Percentiles rank a stretch among this genome's conserved stretches.
Conservation (phyloP, 2,329 filamentous ascomycete genomes). For the Elsinoe perseae region DNA sequence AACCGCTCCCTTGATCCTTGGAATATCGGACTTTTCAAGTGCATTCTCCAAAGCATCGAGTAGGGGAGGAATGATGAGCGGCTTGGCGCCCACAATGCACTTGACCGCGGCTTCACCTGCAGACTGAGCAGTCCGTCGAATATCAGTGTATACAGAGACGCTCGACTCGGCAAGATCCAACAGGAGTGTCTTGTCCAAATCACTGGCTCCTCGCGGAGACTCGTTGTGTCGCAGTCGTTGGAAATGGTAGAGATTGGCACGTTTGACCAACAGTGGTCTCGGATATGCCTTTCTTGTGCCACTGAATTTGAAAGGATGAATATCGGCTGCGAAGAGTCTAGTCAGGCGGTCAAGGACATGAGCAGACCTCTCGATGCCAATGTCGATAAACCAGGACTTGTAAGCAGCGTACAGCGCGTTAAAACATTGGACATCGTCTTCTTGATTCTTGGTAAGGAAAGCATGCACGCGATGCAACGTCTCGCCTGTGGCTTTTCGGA, state of each 20-base stretch:
- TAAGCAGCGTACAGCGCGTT: conserved; percentile 88
- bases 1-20: conserved; percentile 88
- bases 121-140: conserved; percentile 85
- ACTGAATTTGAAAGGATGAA: conserved; percentile 88
- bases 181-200: conserved; percentile 78
- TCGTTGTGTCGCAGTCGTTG: conserved; percentile 93
- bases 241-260: conserved; percentile 89
- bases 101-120: conserved; percentile 91
- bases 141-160: conserved; percentile 87
- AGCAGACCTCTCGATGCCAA: conserved; percentile 90
- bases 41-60: conserved; percentile 70
- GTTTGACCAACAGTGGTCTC: conserved; percentile 79
- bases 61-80: conserved; percentile 82
- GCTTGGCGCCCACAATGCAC: conserved; percentile 76
- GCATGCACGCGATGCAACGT: conserved; percentile 75
- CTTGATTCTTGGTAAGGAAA: conserved; percentile 75
- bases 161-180: conserved; percentile 84
- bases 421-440: conserved; percentile 94
- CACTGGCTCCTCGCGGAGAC: conserved; percentile 75
- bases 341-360: conserved; percentile 85
- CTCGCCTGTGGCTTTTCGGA: conserved; percentile 72
- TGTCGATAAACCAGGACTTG: conserved; percentile 92
- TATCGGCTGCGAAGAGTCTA: conserved; percentile 76
- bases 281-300: conserved; percentile 89
- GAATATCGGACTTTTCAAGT: conserved; percentile 71